A percentile compares a stretch with the other conserved stretches of the same genome.
phyloP scores from a whole-genome alignment of 2,329 filamentous ascomycete genomes.

The Onygena corvina region DNA sequence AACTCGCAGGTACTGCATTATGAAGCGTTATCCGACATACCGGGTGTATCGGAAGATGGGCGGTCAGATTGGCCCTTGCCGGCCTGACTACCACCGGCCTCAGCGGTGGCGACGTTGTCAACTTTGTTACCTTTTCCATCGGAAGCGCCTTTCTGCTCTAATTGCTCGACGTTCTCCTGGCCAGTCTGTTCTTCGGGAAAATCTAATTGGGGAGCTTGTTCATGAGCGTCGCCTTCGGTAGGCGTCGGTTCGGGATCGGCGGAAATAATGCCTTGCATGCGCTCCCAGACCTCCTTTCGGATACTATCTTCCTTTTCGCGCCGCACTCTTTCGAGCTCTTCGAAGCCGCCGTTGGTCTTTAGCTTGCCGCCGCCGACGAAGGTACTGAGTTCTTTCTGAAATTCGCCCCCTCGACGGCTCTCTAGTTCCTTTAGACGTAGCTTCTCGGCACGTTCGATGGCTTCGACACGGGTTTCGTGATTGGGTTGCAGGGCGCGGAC shows the following conservation, averaged over 20 bases:
- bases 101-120: background rate
- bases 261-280: conserved; percentile 37
- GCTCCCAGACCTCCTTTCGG: conserved; percentile 58
- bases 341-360: conserved; percentile 90
- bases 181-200: background rate
- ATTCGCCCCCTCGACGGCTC: conserved; percentile 57
- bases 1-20: conserved; percentile 3
- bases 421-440: conserved; percentile 79
- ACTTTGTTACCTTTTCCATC: background rate
- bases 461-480: conserved; percentile 82
- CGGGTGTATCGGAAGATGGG: conserved; percentile 12
- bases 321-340: conserved; percentile 78
- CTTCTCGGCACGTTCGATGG: conserved; percentile 94
- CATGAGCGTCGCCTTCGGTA: background rate
- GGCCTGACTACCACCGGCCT: background rate
- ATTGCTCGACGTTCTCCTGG: background rate
- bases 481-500: conserved; percentile 89
- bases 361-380: conserved; percentile 86
- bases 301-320: conserved; percentile 78
- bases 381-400: conserved; percentile 69
- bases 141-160: conserved; percentile 2
- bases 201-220: background rate
- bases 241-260: conserved; percentile 24
- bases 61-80: background rate
- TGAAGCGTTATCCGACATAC: conserved; percentile 13